phyloP scores from a whole-genome alignment of 2,329 filamentous ascomycete species.

The Hawksworthiomyces lignivorus region DNA sequence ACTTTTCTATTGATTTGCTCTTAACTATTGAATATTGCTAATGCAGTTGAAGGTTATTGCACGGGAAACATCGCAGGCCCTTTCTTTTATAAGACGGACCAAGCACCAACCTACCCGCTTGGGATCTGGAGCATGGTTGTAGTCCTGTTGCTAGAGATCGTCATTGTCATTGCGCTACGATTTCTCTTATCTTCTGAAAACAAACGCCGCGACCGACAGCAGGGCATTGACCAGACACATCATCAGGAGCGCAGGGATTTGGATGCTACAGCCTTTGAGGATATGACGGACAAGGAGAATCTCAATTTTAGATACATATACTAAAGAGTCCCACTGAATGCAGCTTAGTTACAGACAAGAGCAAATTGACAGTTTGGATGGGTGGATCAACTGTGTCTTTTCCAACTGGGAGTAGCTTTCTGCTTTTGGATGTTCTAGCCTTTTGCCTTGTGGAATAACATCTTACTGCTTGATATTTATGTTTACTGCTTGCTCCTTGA shows the following conservation, averaged over 20 bases:
- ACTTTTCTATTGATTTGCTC: no score
- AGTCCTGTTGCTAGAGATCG: slow-evolving; percentile 30
- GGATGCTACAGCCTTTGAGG: slow-evolving; percentile 32
- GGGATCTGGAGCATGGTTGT: slow-evolving; percentile 36
- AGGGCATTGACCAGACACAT: slow-evolving; percentile 16
- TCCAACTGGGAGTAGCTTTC: no score
- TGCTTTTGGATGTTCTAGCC: no score
- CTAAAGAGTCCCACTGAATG: no score
- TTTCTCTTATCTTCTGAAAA: slow-evolving; percentile 33
- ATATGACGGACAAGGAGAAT: slow-evolving; percentile 36
- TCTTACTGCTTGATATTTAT: background rate
- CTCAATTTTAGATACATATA: slow-evolving; percentile 34
- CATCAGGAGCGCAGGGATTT: slow-evolving; percentile 18
- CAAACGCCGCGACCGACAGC: slow-evolving; percentile 23
- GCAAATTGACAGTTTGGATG: no score
- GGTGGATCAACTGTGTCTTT: no score
- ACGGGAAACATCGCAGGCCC: slow-evolving; percentile 55
- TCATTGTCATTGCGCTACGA: slow-evolving; percentile 31
- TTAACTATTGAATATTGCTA: no score
- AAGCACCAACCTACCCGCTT: slow-evolving; percentile 33
- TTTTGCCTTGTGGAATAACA: background rate
- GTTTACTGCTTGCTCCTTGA: background rate
- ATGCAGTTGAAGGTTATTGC: slow-evolving; percentile 3
- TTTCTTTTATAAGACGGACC: slow-evolving; percentile 52
- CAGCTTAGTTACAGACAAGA: no score